phyloP scores from a whole-genome alignment of 495 filamentous ascomycete species.

The Hypoxylon cercidicola region DNA sequence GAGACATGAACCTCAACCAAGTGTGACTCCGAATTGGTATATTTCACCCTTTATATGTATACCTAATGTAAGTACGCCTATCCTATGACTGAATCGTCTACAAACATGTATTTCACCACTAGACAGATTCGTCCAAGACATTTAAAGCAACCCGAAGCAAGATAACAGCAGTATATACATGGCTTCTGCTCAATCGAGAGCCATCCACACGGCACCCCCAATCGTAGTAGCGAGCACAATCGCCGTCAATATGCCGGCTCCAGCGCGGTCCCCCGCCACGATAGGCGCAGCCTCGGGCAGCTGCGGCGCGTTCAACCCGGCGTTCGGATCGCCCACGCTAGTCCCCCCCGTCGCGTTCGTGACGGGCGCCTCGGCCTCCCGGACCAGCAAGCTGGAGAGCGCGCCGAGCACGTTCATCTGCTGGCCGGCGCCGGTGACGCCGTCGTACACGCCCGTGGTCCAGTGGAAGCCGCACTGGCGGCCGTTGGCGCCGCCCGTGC shows the following conservation, averaged over 20 bases:
- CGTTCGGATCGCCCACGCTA: conserved; percentile 69
- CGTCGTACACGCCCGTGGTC: conserved; percentile 68
- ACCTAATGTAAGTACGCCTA: no score
- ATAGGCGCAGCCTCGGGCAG: conserved; percentile 32
- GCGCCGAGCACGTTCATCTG: conserved; percentile 76
- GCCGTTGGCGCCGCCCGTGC: conserved; percentile 66
- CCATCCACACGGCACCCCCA: conserved; percentile 48
- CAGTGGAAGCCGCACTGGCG: conserved; percentile 78
- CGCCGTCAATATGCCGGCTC: conserved; percentile 68
- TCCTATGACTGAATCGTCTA: no score
- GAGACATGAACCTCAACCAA: no score
- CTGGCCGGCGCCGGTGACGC: conserved; percentile 69
- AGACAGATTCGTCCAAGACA: no score
- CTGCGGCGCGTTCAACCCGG: conserved; percentile 51
- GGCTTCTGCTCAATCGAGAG: conserved; percentile 5
- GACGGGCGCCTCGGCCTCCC: conserved; percentile 56
- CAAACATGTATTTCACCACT: no score
- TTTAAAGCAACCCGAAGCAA: no score
- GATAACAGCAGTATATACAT: neutral
- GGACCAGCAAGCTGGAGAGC: conserved; percentile 64
- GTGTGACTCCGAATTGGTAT: no score
- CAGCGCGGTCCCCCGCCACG: conserved; percentile 64
- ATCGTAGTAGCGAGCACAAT: conserved; percentile 48
- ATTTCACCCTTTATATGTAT: no score
- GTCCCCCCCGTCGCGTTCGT: conserved; percentile 71